Evolutionary conservation across 2,329 filamentous ascomycete genomes (phyloP).

Genomic region (Endoconidiophora polonica): DNA sequence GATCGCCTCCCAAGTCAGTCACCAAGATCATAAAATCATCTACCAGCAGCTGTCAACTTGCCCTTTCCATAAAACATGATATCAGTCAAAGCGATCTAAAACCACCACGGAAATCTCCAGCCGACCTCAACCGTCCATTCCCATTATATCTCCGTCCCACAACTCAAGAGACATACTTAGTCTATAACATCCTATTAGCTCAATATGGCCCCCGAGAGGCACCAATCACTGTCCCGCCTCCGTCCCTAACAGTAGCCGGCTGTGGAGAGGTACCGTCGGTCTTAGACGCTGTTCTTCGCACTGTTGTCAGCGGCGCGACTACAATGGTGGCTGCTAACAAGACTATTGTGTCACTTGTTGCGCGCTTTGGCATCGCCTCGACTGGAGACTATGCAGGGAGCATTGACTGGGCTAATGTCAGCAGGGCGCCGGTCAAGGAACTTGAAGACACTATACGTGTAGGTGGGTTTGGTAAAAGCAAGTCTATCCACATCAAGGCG

Average conservation of each 20-base stretch:
- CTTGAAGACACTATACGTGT: constrained; percentile 52
- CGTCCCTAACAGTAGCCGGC: constrained; percentile 39
- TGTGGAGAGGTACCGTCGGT: constrained; percentile 40
- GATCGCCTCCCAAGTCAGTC: too few relatives aligned
- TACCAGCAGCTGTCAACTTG: too few relatives aligned
- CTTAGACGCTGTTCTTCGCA: constrained; percentile 36
- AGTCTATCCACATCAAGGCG: constrained; percentile 54
- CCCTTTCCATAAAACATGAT: neutral
- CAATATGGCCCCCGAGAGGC: neutral
- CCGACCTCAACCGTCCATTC: neutral
- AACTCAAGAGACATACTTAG: neutral
- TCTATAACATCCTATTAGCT: neutral
- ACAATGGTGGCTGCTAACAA: constrained; percentile 37
- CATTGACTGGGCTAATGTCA: constrained; percentile 59
- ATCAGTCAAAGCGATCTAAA: neutral
- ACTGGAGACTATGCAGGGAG: constrained; percentile 51
- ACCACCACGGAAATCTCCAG: neutral
- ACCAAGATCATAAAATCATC: too few relatives aligned
- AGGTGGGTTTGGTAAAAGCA: constrained; percentile 55
- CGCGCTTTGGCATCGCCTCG: constrained; percentile 44
- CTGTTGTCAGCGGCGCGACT: constrained; percentile 35
- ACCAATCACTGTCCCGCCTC: neutral
- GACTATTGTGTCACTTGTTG: constrained; percentile 48
- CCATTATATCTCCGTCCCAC: neutral
- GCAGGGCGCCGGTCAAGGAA: constrained; percentile 37